Conservation (phyloP, 176 grass and related monocot species). For the Areca catechu region DNA sequence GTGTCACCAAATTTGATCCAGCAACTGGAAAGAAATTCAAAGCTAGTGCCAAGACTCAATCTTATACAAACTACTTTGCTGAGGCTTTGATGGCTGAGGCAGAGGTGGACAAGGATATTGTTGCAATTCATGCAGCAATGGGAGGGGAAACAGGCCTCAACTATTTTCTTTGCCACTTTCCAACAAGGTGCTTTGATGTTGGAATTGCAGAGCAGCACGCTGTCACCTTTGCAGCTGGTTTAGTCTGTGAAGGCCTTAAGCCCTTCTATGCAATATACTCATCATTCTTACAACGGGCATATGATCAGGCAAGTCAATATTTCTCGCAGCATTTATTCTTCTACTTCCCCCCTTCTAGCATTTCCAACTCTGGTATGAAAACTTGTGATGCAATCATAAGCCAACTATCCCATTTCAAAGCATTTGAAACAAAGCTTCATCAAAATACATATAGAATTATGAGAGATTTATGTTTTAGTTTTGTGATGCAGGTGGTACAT, state of each 20-base stretch:
- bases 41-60: slow-evolving; percentile 46
- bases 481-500: slow-evolving; percentile 51
- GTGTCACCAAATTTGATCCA: slow-evolving; percentile 84
- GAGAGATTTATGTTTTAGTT: too few relatives aligned
- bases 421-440: too few relatives aligned
- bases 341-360: too few relatives aligned
- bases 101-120: slow-evolving; percentile 71
- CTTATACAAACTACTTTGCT: slow-evolving; percentile 92
- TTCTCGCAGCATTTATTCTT: neutral
- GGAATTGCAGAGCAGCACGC: slow-evolving; percentile 98
- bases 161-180: slow-evolving; percentile 93
- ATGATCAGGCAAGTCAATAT: slow-evolving; percentile 54
- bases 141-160: slow-evolving; percentile 94
- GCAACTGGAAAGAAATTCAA: slow-evolving; percentile 94
- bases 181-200: slow-evolving; percentile 81
- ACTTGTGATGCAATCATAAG: too few relatives aligned
- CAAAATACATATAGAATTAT: too few relatives aligned
- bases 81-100: slow-evolving; percentile 88
- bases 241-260: slow-evolving; percentile 91
- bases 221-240: slow-evolving; percentile 87
- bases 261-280: slow-evolving; percentile 98
- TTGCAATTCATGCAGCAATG: slow-evolving; percentile 96
- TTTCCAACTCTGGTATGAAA: too few relatives aligned
- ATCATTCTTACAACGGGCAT: slow-evolving; percentile 90
- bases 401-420: too few relatives aligned